Evolutionary conservation across 2,329 filamentous ascomycete genomes (phyloP).

Genomic region (Leptoxyphium fumago): DNA sequence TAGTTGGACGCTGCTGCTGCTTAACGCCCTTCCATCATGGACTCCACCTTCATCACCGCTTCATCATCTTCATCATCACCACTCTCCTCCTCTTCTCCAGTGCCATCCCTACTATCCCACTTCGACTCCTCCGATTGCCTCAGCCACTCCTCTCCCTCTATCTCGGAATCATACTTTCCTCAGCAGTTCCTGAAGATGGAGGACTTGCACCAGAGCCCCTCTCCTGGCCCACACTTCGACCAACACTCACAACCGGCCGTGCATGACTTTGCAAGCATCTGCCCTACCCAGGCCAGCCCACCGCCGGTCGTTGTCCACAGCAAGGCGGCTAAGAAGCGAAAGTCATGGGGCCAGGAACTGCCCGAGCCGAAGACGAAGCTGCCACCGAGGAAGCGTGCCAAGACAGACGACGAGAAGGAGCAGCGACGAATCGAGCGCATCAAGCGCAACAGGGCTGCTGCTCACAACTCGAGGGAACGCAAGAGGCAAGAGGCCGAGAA

Average conservation of each 20-base stretch:
- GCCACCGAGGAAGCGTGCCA: conserved; percentile 89
- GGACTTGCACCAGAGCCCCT: conserved; percentile 7
- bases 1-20: too few relatives aligned
- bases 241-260: conserved; percentile 4
- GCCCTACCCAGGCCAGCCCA: conserved; percentile 8
- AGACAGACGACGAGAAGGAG: conserved; percentile 98
- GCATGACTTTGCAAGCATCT: not conserved
- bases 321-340: conserved; percentile 36
- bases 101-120: too few relatives aligned
- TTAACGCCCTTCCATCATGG: too few relatives aligned
- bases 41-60: too few relatives aligned
- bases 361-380: conserved; percentile 94
- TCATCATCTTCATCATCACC: too few relatives aligned
- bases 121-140: too few relatives aligned
- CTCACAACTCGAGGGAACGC: conserved; percentile 89
- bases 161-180: too few relatives aligned
- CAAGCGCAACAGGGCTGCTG: conserved; percentile 85
- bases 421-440: conserved; percentile 95
- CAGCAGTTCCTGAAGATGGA: conserved; percentile 12
- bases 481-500: conserved; percentile 84
- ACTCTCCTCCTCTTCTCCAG: too few relatives aligned
- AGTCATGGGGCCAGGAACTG: conserved; percentile 96
- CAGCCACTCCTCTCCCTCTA: too few relatives aligned
- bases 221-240: conserved; percentile 8
- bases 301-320: conserved; percentile 17